Conservation (phyloP, 768 basidiomycete genomes). For the Boletus subparvulus region DNA sequence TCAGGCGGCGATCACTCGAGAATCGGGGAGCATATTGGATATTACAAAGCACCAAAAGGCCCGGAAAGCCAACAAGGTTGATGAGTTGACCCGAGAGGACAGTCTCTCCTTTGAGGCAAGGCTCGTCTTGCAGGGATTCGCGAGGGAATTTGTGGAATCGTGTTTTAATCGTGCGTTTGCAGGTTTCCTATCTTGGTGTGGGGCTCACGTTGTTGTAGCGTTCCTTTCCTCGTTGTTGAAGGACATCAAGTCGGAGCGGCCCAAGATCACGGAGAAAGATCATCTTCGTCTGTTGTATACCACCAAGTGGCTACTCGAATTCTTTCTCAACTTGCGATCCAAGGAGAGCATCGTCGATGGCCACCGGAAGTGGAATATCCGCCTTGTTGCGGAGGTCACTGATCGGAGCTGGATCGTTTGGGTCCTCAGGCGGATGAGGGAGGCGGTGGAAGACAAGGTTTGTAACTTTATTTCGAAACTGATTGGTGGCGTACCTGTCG, state of each 20-base stretch:
- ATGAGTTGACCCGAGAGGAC: conserved; percentile 69
- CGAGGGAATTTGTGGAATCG: conserved; percentile 70
- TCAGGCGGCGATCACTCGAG: conserved; percentile 72
- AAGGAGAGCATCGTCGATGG: conserved; percentile 35
- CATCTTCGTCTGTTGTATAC: conserved; percentile 85
- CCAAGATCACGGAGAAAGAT: conserved; percentile 94
- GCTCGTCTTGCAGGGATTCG: conserved; percentile 63
- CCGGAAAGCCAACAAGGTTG: conserved; percentile 59
- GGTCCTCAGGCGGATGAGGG: conserved; percentile 86
- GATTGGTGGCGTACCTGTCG: conserved; percentile 9
- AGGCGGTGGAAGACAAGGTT: conserved; percentile 90
- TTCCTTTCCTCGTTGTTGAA: conserved; percentile 84
- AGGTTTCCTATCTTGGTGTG: conserved; percentile 7
- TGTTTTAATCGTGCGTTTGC: conserved; percentile 82
- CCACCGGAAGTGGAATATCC: conserved; percentile 56
- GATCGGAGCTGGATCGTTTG: conserved; percentile 88
- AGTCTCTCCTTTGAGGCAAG: conserved; percentile 66
- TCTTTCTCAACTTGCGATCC: conserved; percentile 62
- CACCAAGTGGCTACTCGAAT: conserved; percentile 89
- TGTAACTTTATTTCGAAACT: conserved; percentile 16
- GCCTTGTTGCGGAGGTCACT: conserved; percentile 79
- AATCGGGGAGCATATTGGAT: conserved; percentile 71
- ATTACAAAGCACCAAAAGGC: conserved; percentile 59
- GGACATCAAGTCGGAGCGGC: conserved; percentile 90
- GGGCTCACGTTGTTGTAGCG: conserved; percentile 47